A percentile compares a stretch with the other conserved stretches of the same genome.
Evolutionary conservation across 352 stramenopile genomes (phyloP).

Genomic region (Blastocystis sp.): DNA sequence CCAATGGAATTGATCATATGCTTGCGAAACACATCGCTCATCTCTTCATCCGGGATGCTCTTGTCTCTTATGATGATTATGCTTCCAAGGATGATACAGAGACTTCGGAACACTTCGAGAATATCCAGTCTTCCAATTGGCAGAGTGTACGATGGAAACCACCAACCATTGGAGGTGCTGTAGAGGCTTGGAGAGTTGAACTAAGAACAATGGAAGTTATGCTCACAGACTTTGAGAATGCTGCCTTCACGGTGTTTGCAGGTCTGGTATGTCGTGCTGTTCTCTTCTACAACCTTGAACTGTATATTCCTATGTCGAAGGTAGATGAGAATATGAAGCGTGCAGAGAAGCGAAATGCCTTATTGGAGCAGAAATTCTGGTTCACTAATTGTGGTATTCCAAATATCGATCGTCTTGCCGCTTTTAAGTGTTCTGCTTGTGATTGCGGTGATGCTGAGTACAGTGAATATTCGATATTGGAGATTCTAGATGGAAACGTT

Average conservation of each 20-base stretch:
- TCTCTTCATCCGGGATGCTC: conserved; percentile 95
- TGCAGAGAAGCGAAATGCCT: conserved; percentile 89
- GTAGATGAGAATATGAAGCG: conserved; percentile 98
- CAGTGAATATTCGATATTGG: conserved; percentile 31
- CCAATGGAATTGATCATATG: conserved; percentile 87
- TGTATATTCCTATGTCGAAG: conserved; percentile 97
- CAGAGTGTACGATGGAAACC: conserved; percentile 99
- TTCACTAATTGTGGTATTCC: conserved; percentile 78
- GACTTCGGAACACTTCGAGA: conserved; percentile 81
- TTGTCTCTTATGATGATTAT: conserved; percentile 89
- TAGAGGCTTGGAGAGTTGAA: conserved; percentile 79
- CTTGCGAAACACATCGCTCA: conserved; percentile 95
- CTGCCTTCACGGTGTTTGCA: conserved; percentile 96
- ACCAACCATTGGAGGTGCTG: conserved; percentile 78
- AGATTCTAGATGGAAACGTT: conserved; percentile 57
- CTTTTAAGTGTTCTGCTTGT: not conserved
- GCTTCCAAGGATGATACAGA: conserved; percentile 80
- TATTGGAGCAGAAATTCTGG: conserved; percentile 91
- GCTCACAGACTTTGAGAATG: conserved; percentile 99
- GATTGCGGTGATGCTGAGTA: not conserved
- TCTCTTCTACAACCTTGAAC: conserved; percentile 96
- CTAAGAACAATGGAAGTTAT: conserved; percentile 99
- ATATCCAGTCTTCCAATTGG: conserved; percentile 99
- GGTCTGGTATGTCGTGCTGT: conserved; percentile 94
- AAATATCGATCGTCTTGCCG: not conserved